phyloP scores from a whole-genome alignment of 495 filamentous ascomycete species.

The Chlorociboria aeruginascens region DNA sequence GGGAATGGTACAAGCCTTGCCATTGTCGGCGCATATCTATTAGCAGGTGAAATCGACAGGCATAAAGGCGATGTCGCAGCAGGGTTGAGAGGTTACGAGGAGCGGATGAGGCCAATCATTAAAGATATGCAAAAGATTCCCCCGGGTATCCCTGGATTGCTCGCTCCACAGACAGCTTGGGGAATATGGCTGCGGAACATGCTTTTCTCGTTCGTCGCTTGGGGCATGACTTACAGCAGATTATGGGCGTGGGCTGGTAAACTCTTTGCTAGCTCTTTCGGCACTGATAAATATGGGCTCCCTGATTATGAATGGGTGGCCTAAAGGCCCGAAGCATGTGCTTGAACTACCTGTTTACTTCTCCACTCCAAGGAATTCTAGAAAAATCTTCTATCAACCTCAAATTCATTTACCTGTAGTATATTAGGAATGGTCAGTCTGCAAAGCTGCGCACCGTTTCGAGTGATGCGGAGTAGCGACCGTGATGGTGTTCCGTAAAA shows the following conservation, averaged over 20 bases:
- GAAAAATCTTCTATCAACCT: too few species aligned
- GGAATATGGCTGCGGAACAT: conserved; percentile 19
- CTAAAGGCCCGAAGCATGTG: background rate
- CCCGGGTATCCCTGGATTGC: conserved; percentile 9
- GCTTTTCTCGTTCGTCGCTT: conserved; percentile 20
- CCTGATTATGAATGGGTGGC: conserved; percentile 1
- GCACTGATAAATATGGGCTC: conserved; percentile 1
- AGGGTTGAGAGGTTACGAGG: conserved; percentile 24
- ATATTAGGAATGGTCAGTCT: too few species aligned
- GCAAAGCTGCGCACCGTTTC: too few species aligned
- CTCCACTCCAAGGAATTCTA: too few species aligned
- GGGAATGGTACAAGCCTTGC: conserved; percentile 36
- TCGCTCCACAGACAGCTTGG: conserved; percentile 20
- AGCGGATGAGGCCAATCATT: conserved; percentile 30
- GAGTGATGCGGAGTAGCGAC: too few species aligned
- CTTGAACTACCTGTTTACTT: too few species aligned
- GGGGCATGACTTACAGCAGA: conserved; percentile 7
- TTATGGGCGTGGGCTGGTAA: conserved; percentile 8
- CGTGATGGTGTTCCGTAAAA: too few species aligned
- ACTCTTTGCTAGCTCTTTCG: conserved; percentile 12
- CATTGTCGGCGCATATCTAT: conserved; percentile 37
- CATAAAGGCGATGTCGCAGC: conserved; percentile 23
- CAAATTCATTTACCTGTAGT: too few species aligned
- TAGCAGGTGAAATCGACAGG: conserved; percentile 38
- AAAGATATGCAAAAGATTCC: conserved; percentile 27